A percentile compares a stretch with the other conserved stretches of the same genome.
Conservation (phyloP, 2,329 filamentous ascomycete genomes). For the Cladophialophora chaetospira region DNA sequence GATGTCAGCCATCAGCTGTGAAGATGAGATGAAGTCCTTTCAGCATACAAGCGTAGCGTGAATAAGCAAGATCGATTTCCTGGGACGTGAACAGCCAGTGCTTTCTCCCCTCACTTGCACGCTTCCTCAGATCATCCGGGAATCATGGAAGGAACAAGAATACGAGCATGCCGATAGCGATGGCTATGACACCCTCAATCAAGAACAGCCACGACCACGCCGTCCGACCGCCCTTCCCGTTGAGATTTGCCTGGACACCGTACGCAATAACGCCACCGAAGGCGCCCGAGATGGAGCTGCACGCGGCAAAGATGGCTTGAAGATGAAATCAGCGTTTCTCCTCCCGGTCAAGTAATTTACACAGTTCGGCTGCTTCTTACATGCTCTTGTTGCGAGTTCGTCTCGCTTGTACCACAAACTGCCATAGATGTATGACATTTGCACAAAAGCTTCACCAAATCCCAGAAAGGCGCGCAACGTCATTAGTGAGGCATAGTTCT, state of each 20-base stretch:
- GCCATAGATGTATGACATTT: conserved; percentile 1
- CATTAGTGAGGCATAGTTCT: conserved; percentile 15
- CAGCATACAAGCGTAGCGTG: neutral
- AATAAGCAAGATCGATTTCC: neutral
- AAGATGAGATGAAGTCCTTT: too few relatives aligned
- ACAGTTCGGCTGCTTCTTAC: too few relatives aligned
- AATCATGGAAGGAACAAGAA: neutral
- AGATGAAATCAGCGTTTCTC: neutral
- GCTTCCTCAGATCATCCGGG: neutral
- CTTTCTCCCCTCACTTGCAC: neutral
- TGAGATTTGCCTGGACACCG: conserved; percentile 66
- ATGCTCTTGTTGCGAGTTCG: conserved; percentile 9
- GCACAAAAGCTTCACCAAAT: conserved; percentile 11
- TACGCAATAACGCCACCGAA: conserved; percentile 68
- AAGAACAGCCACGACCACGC: conserved; percentile 69
- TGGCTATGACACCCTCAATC: conserved; percentile 52
- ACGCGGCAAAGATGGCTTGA: conserved; percentile 46
- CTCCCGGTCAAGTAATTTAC: too few relatives aligned
- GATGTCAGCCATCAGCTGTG: neutral
- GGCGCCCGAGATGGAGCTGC: conserved; percentile 68
- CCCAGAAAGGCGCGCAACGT: conserved; percentile 16
- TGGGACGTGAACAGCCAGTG: neutral
- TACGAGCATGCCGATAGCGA: neutral
- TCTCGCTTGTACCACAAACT: conserved; percentile 12
- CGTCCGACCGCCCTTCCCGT: conserved; percentile 51